Base-by-base conservation (phyloP, 2,329 filamentous ascomycete species). In the Sporothrix sp. region DNA sequence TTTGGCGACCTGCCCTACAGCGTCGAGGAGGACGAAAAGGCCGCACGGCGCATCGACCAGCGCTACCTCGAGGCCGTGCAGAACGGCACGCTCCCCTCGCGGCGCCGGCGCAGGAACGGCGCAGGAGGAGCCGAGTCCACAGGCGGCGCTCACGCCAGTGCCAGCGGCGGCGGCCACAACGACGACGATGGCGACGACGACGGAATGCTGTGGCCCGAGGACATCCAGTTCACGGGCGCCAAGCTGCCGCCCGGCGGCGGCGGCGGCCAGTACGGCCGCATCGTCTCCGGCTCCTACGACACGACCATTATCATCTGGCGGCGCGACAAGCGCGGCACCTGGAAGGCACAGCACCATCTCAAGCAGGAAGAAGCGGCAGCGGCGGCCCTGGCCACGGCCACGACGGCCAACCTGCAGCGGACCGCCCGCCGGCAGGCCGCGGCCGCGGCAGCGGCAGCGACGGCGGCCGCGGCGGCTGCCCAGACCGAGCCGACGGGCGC, bases 281-380 rank as follows among this genome's bases (percentile, higher is more conserved):
- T 98, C 53, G 88, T 98, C 3, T 96, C 90, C 7, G 93, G 93
- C 2, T 95, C 89, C 1, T 98, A 98, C 59, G 93, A 98, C 59
- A 88, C 95, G 68, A 90, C 82, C 10, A 88, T 98, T 58, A 90
- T 96, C 57, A 87, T 98, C 51, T 98, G 93, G 93, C 84, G 86
- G 58, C 83, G 87, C 54, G 85, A 94, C 57, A 79, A 81, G 57
- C 82, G 93, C 57, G 90, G 90, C 2, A 79, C 85, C 23, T 97
- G 93, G 90, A 82, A 82, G 58, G 80, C 83, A 49, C 81, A 81
- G 30, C 86, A 91, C 57, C 79, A 79, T 39, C 72, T 95, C 9
- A 76, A 81, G 35, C 87, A 94, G 63, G 84, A 86, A 61, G 82
- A 87, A 52, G 84, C 81, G 65, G 69, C 1, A 10, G 43, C 43